Percentiles rank a stretch among this genome's conserved stretches.
Evolutionary conservation across 805 yeast species (phyloP).

Genomic region (Wickerhamiella sergipiensis): DNA sequence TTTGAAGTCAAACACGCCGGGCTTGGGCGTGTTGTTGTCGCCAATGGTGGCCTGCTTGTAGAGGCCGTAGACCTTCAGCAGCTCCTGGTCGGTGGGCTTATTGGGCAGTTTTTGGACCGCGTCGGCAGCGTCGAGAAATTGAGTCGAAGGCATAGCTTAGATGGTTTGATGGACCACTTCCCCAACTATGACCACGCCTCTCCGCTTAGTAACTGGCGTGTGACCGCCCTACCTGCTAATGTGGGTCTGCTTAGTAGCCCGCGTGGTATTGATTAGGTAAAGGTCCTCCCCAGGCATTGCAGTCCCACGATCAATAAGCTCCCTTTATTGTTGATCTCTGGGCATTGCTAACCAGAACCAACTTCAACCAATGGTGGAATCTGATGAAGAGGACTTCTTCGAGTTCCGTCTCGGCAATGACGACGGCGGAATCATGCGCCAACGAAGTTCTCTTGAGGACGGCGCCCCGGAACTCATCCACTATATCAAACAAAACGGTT

Average conservation of each 20-base stretch:
- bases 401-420: constrained; percentile 25
- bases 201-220: too few species aligned
- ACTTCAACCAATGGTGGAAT: constrained; percentile 2
- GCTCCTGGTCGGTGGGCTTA: constrained; percentile 78
- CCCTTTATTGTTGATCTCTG: too few species aligned
- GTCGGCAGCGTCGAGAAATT: constrained; percentile 40
- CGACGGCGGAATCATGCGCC: constrained; percentile 16
- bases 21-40: constrained; percentile 77
- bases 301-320: too few species aligned
- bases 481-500: constrained; percentile 6
- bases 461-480: constrained; percentile 14
- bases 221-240: too few species aligned
- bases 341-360: too few species aligned
- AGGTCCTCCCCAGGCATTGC: too few species aligned
- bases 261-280: too few species aligned
- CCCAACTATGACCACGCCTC: not conserved
- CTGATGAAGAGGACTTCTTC: constrained; percentile 22
- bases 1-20: constrained; percentile 84
- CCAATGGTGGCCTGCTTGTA: constrained; percentile 97
- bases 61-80: constrained; percentile 75
- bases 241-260: too few species aligned
- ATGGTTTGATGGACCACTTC: not conserved
- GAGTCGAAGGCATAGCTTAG: constrained; percentile 26
- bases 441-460: constrained; percentile 7
- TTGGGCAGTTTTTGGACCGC: constrained; percentile 61